Conservation (phyloP, 345 rosid species). For the Populus alba region DNA sequence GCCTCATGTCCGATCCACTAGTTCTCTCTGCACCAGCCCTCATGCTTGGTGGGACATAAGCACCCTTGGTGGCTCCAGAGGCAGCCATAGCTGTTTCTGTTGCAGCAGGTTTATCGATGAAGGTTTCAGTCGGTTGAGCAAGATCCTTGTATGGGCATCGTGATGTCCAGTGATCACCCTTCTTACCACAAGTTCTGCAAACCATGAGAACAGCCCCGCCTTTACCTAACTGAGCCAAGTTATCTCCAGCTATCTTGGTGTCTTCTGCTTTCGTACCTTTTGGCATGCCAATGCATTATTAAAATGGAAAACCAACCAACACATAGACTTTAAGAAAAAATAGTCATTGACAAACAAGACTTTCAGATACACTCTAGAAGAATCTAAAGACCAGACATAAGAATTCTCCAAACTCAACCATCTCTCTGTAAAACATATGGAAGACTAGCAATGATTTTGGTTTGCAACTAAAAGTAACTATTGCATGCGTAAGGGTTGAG, state of each 20-base stretch:
- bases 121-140: conserved; percentile 49
- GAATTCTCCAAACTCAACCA: neutral
- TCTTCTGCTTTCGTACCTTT: conserved; percentile 76
- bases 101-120: conserved; percentile 56
- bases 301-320: neutral
- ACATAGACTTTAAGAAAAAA: neutral
- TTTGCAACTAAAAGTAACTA: neutral
- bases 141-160: conserved; percentile 91
- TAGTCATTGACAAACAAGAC: neutral
- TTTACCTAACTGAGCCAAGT: conserved; percentile 61
- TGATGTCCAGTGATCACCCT: conserved; percentile 93
- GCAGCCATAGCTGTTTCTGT: conserved; percentile 46
- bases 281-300: neutral
- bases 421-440: neutral
- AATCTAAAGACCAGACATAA: neutral
- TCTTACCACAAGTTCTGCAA: conserved; percentile 83
- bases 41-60: conserved; percentile 78
- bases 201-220: conserved; percentile 85
- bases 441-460: neutral
- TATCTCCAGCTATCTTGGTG: conserved; percentile 50
- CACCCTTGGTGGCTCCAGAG: conserved; percentile 42
- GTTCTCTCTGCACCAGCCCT: conserved; percentile 69
- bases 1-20: conserved; percentile 76
- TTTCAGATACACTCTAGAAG: neutral
- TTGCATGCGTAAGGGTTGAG: too few species aligned